Conservation (phyloP, 495 filamentous ascomycete genomes). For the Aspergillus affinis region DNA sequence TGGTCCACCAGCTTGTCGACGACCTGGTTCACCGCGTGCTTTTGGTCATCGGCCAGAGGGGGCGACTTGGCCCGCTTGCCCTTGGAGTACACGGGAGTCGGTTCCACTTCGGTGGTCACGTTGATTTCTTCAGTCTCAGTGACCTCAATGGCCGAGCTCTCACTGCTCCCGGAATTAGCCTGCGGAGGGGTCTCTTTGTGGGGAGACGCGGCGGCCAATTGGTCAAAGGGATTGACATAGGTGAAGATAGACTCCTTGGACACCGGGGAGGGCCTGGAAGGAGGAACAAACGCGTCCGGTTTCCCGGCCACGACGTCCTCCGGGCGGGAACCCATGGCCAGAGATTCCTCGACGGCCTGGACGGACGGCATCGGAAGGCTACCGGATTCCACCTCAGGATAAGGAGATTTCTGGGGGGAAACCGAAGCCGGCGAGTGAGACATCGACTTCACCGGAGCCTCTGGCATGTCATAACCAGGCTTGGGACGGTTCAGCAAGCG, state of each 20-base stretch:
- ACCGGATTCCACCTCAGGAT: conserved; percentile 9
- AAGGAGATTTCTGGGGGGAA: conserved; percentile 21
- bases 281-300: conserved; percentile 32
- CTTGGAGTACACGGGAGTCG: conserved; percentile 6
- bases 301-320: conserved; percentile 24
- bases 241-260: conserved; percentile 61
- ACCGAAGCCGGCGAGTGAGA: conserved; percentile 15
- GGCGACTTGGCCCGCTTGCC: conserved; percentile 33
- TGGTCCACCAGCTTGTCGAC: conserved; percentile 65
- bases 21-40: conserved; percentile 70
- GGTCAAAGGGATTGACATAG: conserved; percentile 79
- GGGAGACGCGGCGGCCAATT: conserved; percentile 68
- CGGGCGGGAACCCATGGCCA: conserved; percentile 14
- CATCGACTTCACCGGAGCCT: conserved; percentile 11
- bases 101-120: conserved; percentile 23
- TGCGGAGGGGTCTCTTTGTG: conserved; percentile 49
- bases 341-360: conserved; percentile 21
- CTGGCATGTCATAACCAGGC: conserved; percentile 29
- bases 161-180: conserved; percentile 38
- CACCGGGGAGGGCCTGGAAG: conserved; percentile 16
- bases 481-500: conserved; percentile 62
- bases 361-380: conserved; percentile 23
- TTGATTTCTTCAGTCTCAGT: conserved; percentile 27
- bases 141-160: conserved; percentile 36
- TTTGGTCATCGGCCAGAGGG: conserved; percentile 38